Evolutionary conservation across 108 stramenopile genomes (phyloP), one percentile per base, ranked within the genome.

Genomic region (Heterococcus sp.): DNA sequence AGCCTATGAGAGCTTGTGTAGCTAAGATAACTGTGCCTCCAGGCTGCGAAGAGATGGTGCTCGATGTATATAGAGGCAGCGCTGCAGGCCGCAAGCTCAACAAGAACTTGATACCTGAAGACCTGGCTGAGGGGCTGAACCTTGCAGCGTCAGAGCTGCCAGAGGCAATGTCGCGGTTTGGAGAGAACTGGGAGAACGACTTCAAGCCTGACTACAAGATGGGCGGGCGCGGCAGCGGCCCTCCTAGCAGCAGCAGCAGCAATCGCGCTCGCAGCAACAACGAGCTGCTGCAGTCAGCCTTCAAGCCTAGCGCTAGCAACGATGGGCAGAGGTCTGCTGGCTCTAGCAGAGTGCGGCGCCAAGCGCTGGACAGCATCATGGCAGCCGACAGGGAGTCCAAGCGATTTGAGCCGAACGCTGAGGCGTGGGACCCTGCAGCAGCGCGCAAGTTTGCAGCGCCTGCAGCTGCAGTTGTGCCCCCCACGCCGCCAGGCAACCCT

Each of bases 11-110:
- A 68, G 84, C 84, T 28, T 84, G 84, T 38, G 38, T 75, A 4
- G 68, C 74, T 28, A 68, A 73, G 78, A 81, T 82, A 30, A 81
- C 65, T 26, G 2, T 39, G 30, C 29, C 2, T 11, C 74, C 79
- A 2, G 79, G 74, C 14, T 36, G n/a, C 28, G 72, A 84, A 0
- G 83, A 84, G 34, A 82, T 75, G 83, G 74, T 75, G 27, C 28
- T 82, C 66, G 83, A 82, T 66, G 78, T 75, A 30, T 81, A 82
- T 75, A 30, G 78, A 14, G 75, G 65, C 80, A 75, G 69, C 30
- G 40, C 77, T 2, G 32, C 30, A 27, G 70, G 69, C 33, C 69
- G 77, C 3, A 78, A 78, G 71, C 70, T 78, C 39, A 78, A 78
- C 58, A 37, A 40, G 1, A 35, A 71, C 21, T 64, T 78, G 36